Evolutionary conservation across 2,329 filamentous ascomycete genomes (phyloP), one percentile per base, ranked within the genome.

Genomic region (Leptographium galeiforme): DNA sequence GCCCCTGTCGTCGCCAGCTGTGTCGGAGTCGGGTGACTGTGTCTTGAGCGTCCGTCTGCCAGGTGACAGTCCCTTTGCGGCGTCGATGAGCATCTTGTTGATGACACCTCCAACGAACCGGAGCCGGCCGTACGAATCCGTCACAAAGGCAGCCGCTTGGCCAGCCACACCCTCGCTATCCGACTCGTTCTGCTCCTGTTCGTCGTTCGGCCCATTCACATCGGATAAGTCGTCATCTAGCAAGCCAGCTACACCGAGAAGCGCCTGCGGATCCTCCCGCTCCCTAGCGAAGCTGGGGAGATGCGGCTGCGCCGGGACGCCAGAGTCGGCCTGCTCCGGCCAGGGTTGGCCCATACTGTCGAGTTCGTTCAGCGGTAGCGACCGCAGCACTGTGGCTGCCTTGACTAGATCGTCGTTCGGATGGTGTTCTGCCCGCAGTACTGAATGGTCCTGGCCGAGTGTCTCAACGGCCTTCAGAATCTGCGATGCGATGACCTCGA

Each of bases 31-130:
- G 2, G 34, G 41, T n/a, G 18, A 12, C 41, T 19, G 41, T n/a
- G 41, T 30, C 41, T 11, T 19, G n/a, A n/a, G 48, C 13, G 47
- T 19, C 32, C 51, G 18, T 38, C 48, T 18, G 36, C 19, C 16
- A 5, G 60, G 60, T 12, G 59, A 55, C 3, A 63, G 51, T n/a
- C 59, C 61, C 16, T 61, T 56, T 8, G 60, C 59, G 2, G 63
- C 63, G 51, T 64, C 61, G 10, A 64, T 58, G 18, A 64, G 57
- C 46, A 64, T 60, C 30, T 59, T 60, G 38, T 61, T 63, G 16
- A 58, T 57, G 1, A 61, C 59, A 1, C 63, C 63, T 4, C 60
- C 61, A 8, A 63, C 53, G 47, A 61, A 63, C 61, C 63, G 56
- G 2, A 62, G 52, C 8, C 56, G 57, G 1, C 61, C 61, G 39